Percentiles rank a stretch among this genome's conserved stretches.
These are phyloP conservation scores for Bassia scoparia DNA, from an alignment of 148 eudicot species.

Conservation along the genomic window DNA sequence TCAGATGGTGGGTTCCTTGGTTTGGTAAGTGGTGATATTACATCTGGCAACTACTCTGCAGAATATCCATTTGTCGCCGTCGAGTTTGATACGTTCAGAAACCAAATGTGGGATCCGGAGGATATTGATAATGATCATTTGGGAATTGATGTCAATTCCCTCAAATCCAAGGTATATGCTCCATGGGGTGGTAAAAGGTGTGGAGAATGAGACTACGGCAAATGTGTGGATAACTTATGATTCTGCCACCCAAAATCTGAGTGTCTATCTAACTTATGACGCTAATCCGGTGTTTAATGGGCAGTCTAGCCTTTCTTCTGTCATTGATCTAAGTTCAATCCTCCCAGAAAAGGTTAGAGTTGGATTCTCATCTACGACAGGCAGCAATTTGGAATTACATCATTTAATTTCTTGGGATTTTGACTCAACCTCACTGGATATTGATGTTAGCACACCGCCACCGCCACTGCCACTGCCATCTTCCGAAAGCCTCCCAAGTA, in stretches of 20 bases:
- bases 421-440: slow-evolving; percentile 23
- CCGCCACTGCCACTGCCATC: too few relatives aligned
- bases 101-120: slow-evolving; percentile 32
- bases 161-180: slow-evolving; percentile 22
- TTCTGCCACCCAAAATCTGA: slow-evolving; percentile 31
- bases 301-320: slow-evolving; percentile 27
- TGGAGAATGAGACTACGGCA: slow-evolving; percentile 24
- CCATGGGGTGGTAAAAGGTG: slow-evolving; percentile 22
- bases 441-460: background rate
- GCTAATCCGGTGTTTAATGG: slow-evolving; percentile 23
- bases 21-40: slow-evolving; percentile 11
- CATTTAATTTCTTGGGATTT: slow-evolving; percentile 37
- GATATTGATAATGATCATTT: slow-evolving; percentile 28
- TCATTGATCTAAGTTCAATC: slow-evolving; percentile 30
- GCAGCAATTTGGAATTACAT: slow-evolving; percentile 26
- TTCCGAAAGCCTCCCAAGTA: background rate
- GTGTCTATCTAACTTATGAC: slow-evolving; percentile 35
- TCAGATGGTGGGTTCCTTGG: slow-evolving; percentile 38
- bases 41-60: background rate
- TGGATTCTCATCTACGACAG: slow-evolving; percentile 46
- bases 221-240: slow-evolving; percentile 43
- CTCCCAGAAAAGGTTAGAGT: slow-evolving; percentile 36
- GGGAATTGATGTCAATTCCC: slow-evolving; percentile 45
- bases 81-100: slow-evolving; percentile 40
- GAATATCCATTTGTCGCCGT: slow-evolving; percentile 34